Conservation (phyloP, 208 protist genomes). For the Leishmania major region DNA sequence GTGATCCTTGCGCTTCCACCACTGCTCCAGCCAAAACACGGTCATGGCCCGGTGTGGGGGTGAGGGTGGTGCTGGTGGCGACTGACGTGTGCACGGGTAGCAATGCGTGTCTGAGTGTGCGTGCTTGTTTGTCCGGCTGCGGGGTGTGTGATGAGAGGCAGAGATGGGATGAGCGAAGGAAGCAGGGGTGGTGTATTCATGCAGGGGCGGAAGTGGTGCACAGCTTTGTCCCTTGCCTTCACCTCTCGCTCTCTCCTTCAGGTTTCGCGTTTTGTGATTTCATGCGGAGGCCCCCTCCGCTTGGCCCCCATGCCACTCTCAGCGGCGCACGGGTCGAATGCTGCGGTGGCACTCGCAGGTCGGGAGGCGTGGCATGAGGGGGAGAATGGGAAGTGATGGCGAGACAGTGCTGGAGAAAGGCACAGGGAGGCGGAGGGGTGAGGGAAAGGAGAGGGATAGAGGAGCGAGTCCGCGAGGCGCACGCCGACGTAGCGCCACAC, state of each 20-base stretch:
- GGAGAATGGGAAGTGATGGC: not conserved
- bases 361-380: not conserved
- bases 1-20: conserved; percentile 71
- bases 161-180: not conserved
- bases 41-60: conserved; percentile 28
- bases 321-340: not conserved
- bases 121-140: too few species aligned
- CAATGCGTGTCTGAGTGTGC: not conserved
- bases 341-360: not conserved
- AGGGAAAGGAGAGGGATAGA: not conserved
- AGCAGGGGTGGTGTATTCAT: not conserved
- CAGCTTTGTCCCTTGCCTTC: not conserved
- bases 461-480: not conserved
- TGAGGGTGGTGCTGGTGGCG: not conserved
- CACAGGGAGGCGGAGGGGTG: not conserved
- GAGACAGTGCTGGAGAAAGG: not conserved
- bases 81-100: not conserved
- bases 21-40: conserved; percentile 40
- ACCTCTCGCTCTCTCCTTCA: not conserved
- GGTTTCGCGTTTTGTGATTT: not conserved
- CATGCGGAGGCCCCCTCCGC: not conserved
- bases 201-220: not conserved
- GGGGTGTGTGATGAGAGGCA: not conserved
- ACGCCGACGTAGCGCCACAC: too few species aligned
- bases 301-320: not conserved